phyloP scores from a whole-genome alignment of 1,139 yeast species.

The Hyphopichia fennica region DNA sequence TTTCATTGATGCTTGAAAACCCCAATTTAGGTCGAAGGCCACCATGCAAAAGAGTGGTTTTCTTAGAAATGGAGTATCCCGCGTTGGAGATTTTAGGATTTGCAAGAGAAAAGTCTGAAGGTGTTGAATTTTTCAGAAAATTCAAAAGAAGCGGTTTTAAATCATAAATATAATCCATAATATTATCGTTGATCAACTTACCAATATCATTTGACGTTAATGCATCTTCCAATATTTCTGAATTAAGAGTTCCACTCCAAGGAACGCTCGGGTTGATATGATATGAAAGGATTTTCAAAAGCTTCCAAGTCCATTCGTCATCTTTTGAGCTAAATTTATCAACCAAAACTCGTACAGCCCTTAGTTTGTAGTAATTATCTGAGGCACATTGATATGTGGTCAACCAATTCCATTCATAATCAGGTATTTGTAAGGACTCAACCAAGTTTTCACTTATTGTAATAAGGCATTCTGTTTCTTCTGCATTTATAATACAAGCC shows the following conservation, averaged over 20 bases:
- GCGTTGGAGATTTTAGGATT: conserved; percentile 9
- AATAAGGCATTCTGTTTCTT: background rate
- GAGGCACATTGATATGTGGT: background rate
- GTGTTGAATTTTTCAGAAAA: conserved; percentile 1
- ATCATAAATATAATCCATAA: conserved; percentile 6
- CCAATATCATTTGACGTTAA: conserved; percentile 3
- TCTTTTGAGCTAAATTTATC: background rate
- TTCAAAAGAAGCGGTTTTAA: conserved; percentile 7
- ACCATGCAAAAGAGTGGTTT: conserved; percentile 11
- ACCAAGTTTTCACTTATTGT: conserved; percentile 3
- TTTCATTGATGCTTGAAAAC: conserved; percentile 18
- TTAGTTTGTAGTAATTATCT: conserved; percentile 5
- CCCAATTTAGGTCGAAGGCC: conserved; percentile 32
- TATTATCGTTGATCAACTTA: conserved; percentile 3
- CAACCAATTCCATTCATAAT: conserved; percentile 9
- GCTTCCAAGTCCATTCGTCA: background rate
- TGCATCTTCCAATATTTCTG: conserved; percentile 12
- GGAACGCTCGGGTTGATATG: conserved; percentile 32
- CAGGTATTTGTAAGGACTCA: conserved; percentile 3
- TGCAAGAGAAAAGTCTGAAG: conserved; percentile 2
- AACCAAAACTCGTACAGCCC: conserved; percentile 6
- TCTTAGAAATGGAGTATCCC: conserved; percentile 4
- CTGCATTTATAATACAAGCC: conserved; percentile 2
- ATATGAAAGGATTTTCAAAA: conserved; percentile 10
- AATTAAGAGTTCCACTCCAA: conserved; percentile 22